These are phyloP conservation scores for Turritis glabra DNA, from an alignment of 345 rosid genomes.

Conservation along the genomic window DNA sequence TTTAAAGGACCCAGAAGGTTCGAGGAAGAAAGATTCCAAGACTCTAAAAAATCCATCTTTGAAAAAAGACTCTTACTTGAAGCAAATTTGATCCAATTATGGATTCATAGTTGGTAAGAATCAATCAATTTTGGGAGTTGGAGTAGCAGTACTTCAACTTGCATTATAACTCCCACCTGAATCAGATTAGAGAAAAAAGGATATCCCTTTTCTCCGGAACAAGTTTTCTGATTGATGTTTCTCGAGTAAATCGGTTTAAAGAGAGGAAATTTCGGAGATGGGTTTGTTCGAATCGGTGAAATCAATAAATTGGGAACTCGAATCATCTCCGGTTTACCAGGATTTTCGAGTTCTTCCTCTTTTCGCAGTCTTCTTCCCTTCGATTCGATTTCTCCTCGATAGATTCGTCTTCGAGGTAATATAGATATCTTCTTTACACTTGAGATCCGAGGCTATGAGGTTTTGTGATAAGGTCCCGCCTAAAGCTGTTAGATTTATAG, in stretches of 20 bases:
- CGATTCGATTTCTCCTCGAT: conserved; percentile 81
- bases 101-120: conserved; percentile 15
- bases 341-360: conserved; percentile 76
- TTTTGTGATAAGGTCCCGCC: not conserved
- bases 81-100: not conserved
- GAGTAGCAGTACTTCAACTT: not conserved
- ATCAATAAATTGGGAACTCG: conserved; percentile 65
- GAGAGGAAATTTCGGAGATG: conserved; percentile 42
- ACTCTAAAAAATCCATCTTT: conserved; percentile 12
- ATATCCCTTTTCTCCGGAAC: not conserved
- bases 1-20: not conserved
- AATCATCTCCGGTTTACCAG: conserved; percentile 67
- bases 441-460: not conserved
- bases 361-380: conserved; percentile 70
- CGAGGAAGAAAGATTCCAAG: not conserved
- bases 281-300: conserved; percentile 46
- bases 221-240: conserved; percentile 9
- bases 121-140: conserved; percentile 11
- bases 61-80: not conserved
- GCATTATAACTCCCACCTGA: not conserved
- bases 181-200: not conserved
- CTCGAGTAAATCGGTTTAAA: conserved; percentile 29
- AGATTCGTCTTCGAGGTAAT: conserved; percentile 84
- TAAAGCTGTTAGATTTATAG: not conserved
- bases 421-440: too few species aligned